These are phyloP conservation scores for Zymoseptoria ardabiliae DNA, from an alignment of 2,329 filamentous ascomycete genomes.

Conservation along the genomic window DNA sequence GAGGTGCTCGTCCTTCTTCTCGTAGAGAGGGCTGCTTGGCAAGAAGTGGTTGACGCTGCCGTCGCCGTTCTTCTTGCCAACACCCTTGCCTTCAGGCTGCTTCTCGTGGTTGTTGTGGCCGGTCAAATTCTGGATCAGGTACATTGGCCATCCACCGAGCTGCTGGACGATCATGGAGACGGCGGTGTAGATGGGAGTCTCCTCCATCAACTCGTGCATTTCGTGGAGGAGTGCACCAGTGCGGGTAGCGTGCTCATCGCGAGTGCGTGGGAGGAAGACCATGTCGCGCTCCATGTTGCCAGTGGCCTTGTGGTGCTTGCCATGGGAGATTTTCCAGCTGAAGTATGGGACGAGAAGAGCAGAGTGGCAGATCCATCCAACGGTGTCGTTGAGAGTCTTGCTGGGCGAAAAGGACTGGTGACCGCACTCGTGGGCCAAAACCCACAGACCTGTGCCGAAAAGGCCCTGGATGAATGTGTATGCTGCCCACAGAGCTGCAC, in stretches of 20 bases:
- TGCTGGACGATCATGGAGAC: constrained; percentile 73
- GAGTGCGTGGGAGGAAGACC: constrained; percentile 95
- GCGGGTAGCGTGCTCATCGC: constrained; percentile 69
- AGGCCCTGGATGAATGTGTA: constrained; percentile 83
- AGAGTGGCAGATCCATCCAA: constrained; percentile 88
- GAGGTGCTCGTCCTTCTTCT: constrained; percentile 80
- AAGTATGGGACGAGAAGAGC: constrained; percentile 90
- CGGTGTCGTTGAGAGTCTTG: constrained; percentile 80
- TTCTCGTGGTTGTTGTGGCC: constrained; percentile 91
- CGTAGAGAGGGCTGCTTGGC: constrained; percentile 80
- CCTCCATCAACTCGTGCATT: constrained; percentile 81
- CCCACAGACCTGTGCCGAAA: constrained; percentile 90
- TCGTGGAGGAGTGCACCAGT: constrained; percentile 71
- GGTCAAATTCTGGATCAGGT: constrained; percentile 85
- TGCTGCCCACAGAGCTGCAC: constrained; percentile 57
- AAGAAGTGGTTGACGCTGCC: constrained; percentile 92
- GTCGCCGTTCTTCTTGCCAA: constrained; percentile 81
- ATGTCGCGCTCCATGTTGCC: constrained; percentile 97
- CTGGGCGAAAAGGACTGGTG: constrained; percentile 96
- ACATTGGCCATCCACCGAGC: constrained; percentile 86
- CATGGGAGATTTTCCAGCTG: constrained; percentile 98
- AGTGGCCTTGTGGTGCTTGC: constrained; percentile 99
- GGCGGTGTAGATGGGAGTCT: constrained; percentile 80
- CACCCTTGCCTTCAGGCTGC: constrained; percentile 86
- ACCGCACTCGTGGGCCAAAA: constrained; percentile 94